These are phyloP conservation scores for Handroanthus guayacan DNA, from an alignment of 257 asterid species.

Conservation along the genomic window DNA sequence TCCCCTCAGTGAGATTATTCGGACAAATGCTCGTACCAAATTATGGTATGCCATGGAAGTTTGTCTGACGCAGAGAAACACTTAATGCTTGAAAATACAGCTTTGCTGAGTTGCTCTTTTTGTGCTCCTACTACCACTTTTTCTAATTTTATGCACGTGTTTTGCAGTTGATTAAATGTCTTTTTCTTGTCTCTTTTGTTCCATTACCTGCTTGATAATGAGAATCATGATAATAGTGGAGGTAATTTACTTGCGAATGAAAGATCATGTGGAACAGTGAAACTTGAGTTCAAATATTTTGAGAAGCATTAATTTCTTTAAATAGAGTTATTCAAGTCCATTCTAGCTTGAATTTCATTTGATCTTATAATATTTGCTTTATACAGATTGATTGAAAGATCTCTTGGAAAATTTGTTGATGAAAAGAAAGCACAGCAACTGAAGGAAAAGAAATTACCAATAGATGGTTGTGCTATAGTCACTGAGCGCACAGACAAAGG, in stretches of 20 bases:
- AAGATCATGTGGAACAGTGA: conserved; percentile 4
- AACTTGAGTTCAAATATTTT: neutral
- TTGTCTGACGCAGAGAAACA: neutral
- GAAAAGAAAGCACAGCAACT: conserved; percentile 75
- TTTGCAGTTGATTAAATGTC: conserved; percentile 11
- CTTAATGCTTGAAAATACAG: neutral
- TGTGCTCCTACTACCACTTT: neutral
- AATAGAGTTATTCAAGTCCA: neutral
- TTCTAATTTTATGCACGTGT: conserved; percentile 6
- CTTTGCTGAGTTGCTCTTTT: neutral
- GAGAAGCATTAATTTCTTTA: neutral
- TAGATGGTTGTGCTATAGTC: conserved; percentile 76
- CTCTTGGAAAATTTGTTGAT: conserved; percentile 85
- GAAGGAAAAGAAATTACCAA: conserved; percentile 78
- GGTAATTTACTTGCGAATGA: conserved; percentile 22
- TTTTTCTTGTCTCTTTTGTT: neutral
- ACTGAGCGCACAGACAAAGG: conserved; percentile 99
- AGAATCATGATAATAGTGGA: conserved; percentile 1
- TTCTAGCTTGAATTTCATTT: conserved; percentile 18
- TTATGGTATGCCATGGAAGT: neutral
- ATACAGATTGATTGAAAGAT: conserved; percentile 72
- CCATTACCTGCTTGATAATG: neutral
- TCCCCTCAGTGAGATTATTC: neutral
- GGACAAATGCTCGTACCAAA: neutral
- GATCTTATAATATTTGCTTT: conserved; percentile 23